Evolutionary conservation across 73 alveolate species (phyloP).

Genomic region (Tetrahymena malaccensis): DNA sequence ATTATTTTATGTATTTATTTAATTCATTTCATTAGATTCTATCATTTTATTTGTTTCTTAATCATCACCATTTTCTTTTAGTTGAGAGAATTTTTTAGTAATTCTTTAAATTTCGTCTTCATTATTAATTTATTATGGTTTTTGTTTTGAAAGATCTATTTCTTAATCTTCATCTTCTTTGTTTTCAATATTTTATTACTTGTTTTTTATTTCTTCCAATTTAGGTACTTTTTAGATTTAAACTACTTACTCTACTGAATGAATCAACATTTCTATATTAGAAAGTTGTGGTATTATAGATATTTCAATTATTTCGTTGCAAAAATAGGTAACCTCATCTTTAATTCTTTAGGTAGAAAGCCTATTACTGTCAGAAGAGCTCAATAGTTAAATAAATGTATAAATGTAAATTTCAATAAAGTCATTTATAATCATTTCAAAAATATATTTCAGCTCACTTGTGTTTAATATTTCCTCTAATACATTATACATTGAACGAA

Average conservation of each 20-base stretch:
- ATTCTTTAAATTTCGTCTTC: background rate
- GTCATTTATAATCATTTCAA: background rate
- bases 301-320: background rate
- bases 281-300: background rate
- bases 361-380: background rate
- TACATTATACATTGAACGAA: background rate
- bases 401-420: background rate
- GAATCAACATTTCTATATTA: background rate
- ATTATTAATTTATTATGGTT: background rate
- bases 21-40: background rate
- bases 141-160: background rate
- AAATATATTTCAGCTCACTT: background rate
- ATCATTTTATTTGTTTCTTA: background rate
- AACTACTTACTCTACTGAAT: background rate
- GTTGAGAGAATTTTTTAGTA: background rate
- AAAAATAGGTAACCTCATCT: background rate
- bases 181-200: background rate
- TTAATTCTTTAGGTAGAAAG: background rate
- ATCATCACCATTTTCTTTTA: background rate
- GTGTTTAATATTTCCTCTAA: background rate
- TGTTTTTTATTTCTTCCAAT: background rate
- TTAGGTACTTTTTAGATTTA: background rate
- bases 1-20: background rate
- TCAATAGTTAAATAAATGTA: background rate
- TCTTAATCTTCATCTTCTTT: background rate